Evolutionary conservation across 176 grass and related monocot species (phyloP), one percentile per base, ranked within the genome.

Genomic region (Saccharum officinarum): DNA sequence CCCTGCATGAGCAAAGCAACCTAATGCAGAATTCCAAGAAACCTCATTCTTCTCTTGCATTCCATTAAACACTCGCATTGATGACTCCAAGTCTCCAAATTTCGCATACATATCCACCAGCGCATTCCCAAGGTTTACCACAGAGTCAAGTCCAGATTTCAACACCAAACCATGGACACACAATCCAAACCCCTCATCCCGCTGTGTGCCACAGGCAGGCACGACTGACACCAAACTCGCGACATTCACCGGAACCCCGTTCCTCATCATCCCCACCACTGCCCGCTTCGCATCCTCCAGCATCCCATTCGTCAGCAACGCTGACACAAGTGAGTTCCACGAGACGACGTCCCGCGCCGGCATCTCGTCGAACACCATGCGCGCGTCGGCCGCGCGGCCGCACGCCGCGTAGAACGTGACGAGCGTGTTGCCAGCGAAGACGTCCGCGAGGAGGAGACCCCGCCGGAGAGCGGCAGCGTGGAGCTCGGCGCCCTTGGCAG

Each of bases 11-110:
- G 92, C 83, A 44, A 92, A 87, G 71, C 91, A 88, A 42, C 87
- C 86, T 26, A 98, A 69, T 57, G 92, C 73, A 63, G 91, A 95
- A 85, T 98, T 95, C 93, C 96, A 98, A 69, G 89, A 94, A 72
- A 98, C 83, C 70, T 90, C 80, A 13, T 84, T 95, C 36, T 52
- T 88, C 37, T 90, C 76, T 0, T 70, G 85, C 85, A 95, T 90
- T 85, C 59, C 79, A 44, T 69, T 33, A 80, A 98, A 95, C 70
- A 90, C 30, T 57, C 1, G 34, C 72, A 90, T 83, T 4, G 92
- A 84, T 31, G 82, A 61, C 16, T 83, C 82, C 25, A 86, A 68
- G 23, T 93, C 80, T 45, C 73, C 87, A 60, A 92, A 92, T 23
- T 91, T 93, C 20, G 91, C 95, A 1, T 98, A 98, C 91, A 98